These are phyloP conservation scores for Penicillium angulare DNA, from an alignment of 495 filamentous ascomycete species.

Conservation along the genomic window DNA sequence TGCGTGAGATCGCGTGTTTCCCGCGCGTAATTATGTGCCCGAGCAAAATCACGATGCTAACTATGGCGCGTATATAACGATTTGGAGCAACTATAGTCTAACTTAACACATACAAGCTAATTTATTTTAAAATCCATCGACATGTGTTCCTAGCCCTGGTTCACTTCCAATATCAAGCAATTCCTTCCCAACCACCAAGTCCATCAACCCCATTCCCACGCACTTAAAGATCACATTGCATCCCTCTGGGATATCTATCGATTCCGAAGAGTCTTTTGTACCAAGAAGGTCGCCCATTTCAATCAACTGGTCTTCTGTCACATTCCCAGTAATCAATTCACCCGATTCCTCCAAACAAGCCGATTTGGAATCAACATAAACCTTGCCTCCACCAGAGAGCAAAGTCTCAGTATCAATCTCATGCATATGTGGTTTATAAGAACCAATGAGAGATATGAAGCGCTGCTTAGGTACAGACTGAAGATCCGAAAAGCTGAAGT, in stretches of 20 bases:
- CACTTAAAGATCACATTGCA: conserved; percentile 68
- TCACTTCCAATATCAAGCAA: conserved; percentile 70
- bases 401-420: conserved; percentile 79
- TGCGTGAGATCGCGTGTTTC: no score
- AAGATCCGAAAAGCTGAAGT: conserved; percentile 61
- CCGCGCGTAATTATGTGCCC: no score
- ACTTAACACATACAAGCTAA: neutral
- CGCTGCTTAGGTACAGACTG: conserved; percentile 53
- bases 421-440: conserved; percentile 80
- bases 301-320: conserved; percentile 66
- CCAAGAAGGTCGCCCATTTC: conserved; percentile 84
- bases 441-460: conserved; percentile 79
- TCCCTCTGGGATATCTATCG: conserved; percentile 23
- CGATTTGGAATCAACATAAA: conserved; percentile 79
- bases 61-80: no score
- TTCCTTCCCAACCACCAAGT: conserved; percentile 58
- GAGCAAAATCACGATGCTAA: no score
- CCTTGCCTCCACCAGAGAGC: conserved; percentile 66
- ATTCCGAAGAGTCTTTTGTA: conserved; percentile 26
- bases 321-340: conserved; percentile 75
- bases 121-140: conserved; percentile 61
- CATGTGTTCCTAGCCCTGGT: conserved; percentile 63
- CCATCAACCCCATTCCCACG: conserved; percentile 50
- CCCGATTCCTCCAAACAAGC: conserved; percentile 84
- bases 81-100: no score